Evolutionary conservation across 129 eudicot species (phyloP), one percentile per base, ranked within the genome.

Genomic region (Cynara cardunculus): DNA sequence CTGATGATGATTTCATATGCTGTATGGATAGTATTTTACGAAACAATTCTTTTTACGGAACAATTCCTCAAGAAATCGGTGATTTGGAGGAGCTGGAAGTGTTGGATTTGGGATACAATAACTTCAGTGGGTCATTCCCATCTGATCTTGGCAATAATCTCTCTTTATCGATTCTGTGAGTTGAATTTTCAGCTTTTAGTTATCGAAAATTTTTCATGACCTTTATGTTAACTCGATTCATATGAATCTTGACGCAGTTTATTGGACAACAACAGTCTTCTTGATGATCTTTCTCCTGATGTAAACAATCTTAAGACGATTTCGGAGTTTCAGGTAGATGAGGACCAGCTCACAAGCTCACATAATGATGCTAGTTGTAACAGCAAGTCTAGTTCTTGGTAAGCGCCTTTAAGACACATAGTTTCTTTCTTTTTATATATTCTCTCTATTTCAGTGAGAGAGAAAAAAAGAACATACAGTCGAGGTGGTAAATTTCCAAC

Each of bases 41-140:
- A 26, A 89, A 92, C 80, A 92, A 89, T 85, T 84, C 85, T 41
- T 88, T 89, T 35, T 53, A 65, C 10, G 97, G 94, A 74, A 88
- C 72, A 74, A 88, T 92, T 67, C 97, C 97, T 18, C 66, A 19
- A 59, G 92, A 88, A 66, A 69, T 92, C 72, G 90, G 82, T 26
- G 82, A 86, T 73, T 37, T 92, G 70, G 78, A 88, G 83, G 88
- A 92, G 83, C 87, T 92, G 25, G 91, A 92, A 84, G 89, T 85
- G 53, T 72, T 92, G 83, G 97, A 92, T 72, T 83, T 92, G 85
- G 97, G 94, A 68, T 74, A 80, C 88, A 92, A 92, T 80, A 86
- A 92, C 84, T 88, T 92, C 69, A 86, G 82, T 21, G 91, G 91
- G 8, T 71, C 85, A 19, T 71, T 89, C 46, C 81, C 94, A 3